phyloP scores from a whole-genome alignment of 805 yeast genomes.

The Candida khao-thaluensis region DNA sequence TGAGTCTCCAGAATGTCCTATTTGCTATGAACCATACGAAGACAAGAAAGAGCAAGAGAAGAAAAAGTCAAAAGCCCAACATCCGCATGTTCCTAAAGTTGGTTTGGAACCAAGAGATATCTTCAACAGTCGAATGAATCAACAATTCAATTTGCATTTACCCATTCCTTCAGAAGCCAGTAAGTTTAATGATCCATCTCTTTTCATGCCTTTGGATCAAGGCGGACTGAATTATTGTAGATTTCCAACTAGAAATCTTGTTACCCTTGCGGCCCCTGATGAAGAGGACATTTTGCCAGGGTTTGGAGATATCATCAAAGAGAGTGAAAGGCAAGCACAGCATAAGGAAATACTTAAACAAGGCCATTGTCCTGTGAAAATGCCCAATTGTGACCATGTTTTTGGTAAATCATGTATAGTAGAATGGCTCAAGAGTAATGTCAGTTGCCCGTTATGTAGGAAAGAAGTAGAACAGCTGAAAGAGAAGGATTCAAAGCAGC shows the following conservation, averaged over 20 bases:
- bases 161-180: not conserved
- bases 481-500: constrained; percentile 19
- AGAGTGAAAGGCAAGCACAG: constrained; percentile 12
- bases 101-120: not conserved
- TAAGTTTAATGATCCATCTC: constrained; percentile 29
- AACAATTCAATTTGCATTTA: not conserved
- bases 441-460: constrained; percentile 44
- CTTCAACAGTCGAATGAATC: not conserved
- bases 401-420: constrained; percentile 42
- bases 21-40: constrained; percentile 40
- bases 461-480: constrained; percentile 31
- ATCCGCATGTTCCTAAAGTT: not conserved
- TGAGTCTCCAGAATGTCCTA: constrained; percentile 33
- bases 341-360: constrained; percentile 15
- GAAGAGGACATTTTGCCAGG: constrained; percentile 31
- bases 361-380: constrained; percentile 36
- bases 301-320: constrained; percentile 15
- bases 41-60: not conserved
- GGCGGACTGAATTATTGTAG: constrained; percentile 23
- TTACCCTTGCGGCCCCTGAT: constrained; percentile 18
- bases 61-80: not conserved
- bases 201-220: constrained; percentile 33
- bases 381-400: constrained; percentile 43
- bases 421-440: constrained; percentile 40
- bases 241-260: constrained; percentile 27